Evolutionary conservation across 192 early-diverging fungal species (phyloP), one percentile per base, ranked within the genome.

Genomic region (Umbelopsis sp.): DNA sequence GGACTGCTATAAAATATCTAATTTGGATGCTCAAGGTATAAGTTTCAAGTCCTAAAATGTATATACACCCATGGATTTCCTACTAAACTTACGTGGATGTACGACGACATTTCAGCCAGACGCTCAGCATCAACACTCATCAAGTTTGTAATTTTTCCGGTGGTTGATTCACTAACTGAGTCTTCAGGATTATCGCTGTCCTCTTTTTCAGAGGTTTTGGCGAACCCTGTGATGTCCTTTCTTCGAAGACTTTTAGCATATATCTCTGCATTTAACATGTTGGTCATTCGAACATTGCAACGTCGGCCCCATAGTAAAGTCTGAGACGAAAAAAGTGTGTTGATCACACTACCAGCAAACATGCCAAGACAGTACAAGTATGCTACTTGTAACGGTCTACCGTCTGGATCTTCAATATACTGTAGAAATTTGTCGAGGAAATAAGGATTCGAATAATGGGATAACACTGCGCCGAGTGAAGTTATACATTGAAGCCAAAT

Each of bases 41-140:
- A 26, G 41, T 41, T 38, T 1, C 69, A 22, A 20, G 50, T 8
- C 5, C 22, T 14, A 17, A 31, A 9, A 14, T 7, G 43, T 20
- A 14, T 3, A 14, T 12, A 17, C 34, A 12, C 26, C 11, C 9
- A 32, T 34, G 10, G 16, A 41, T 16, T 26, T 0, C 31, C 17
- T n/a, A n/a, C n/a, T n/a, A n/a, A 14, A 22, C 69, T 74, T 78
- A 88, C 84, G 59, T 90, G 83, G 24, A 90, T 56, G 69, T 91
- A 88, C 26, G 88, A 82, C 0, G 82, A 79, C 32, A 89, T 74
- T 29, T 87, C 81, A 0, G 84, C 78, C 5, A 95, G 69, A 49
- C 89, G 86, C 24, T 84, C 81, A n/a, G 91, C 80, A 65, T 96
- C 94, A 6, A 88, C 85, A 8, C 89, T 85, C 81, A 93, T 91